Evolutionary conservation across 1,284 basidiomycete genomes (phyloP).

Genomic region (Puccinia coronata): DNA sequence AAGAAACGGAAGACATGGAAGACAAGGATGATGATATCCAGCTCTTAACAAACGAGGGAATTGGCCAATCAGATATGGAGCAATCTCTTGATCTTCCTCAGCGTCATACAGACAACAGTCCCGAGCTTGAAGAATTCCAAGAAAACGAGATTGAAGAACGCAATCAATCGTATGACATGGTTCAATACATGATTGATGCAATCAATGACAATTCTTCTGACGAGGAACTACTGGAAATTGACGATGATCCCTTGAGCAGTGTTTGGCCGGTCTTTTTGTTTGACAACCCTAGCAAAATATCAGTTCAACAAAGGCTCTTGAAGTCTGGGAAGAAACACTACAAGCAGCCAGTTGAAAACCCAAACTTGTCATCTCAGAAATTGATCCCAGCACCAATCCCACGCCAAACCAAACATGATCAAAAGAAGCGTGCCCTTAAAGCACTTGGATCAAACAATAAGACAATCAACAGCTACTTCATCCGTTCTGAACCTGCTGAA

Average conservation of each 20-base stretch:
- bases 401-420: neutral
- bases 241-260: neutral
- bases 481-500: neutral
- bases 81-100: too few species aligned
- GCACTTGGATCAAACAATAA: neutral
- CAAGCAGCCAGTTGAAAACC: slow-evolving; percentile 5
- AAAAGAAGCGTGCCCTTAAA: neutral
- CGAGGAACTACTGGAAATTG: neutral
- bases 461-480: neutral
- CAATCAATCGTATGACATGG: slow-evolving; percentile 1
- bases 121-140: slow-evolving; percentile 1
- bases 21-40: too few species aligned
- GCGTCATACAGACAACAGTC: too few species aligned
- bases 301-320: neutral
- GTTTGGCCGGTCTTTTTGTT: neutral
- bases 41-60: too few species aligned
- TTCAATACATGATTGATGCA: neutral
- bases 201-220: neutral
- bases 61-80: too few species aligned
- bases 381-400: neutral
- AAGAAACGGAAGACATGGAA: too few species aligned
- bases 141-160: neutral
- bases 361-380: neutral
- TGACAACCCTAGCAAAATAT: neutral
- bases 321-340: neutral